Percentiles rank a stretch among this genome's conserved stretches.
Evolutionary conservation across 176 grass and related monocot species (phyloP).

Genomic region (Hsuehochloa calcarea): DNA sequence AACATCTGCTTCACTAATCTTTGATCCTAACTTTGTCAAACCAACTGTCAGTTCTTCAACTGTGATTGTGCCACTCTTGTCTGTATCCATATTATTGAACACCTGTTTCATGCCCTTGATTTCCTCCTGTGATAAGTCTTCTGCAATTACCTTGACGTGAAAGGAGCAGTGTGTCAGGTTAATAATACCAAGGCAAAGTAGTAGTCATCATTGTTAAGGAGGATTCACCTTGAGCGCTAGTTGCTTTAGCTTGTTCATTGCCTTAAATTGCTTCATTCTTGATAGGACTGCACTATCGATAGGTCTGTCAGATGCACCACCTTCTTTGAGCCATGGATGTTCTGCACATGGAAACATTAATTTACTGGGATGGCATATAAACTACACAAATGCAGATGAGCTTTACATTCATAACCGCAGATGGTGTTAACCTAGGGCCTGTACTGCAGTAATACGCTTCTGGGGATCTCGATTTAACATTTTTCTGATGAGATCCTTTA

Average conservation of each 20-base stretch:
- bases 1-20: conserved; percentile 58
- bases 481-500: conserved; percentile 69
- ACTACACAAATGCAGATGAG: neutral
- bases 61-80: conserved; percentile 74
- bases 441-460: conserved; percentile 57
- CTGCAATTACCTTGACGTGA: conserved; percentile 58
- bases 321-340: conserved; percentile 84
- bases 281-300: conserved; percentile 84
- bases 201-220: neutral
- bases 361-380: neutral
- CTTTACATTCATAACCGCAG: neutral
- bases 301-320: conserved; percentile 73
- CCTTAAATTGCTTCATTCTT: conserved; percentile 89
- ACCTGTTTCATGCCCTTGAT: conserved; percentile 69
- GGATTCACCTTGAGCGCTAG: conserved; percentile 71
- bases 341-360: conserved; percentile 39
- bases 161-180: conserved; percentile 1
- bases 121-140: conserved; percentile 59
- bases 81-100: conserved; percentile 92
- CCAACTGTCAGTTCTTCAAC: conserved; percentile 71
- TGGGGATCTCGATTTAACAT: conserved; percentile 54
- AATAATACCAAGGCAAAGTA: neutral
- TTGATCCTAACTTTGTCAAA: conserved; percentile 57
- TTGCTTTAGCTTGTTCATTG: conserved; percentile 93
- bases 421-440: conserved; percentile 56